Percentiles rank a stretch among this genome's conserved stretches.
These are phyloP conservation scores for Ganoderma leucocontextum DNA, from an alignment of 1,284 basidiomycete species.

Conservation along the genomic window DNA sequence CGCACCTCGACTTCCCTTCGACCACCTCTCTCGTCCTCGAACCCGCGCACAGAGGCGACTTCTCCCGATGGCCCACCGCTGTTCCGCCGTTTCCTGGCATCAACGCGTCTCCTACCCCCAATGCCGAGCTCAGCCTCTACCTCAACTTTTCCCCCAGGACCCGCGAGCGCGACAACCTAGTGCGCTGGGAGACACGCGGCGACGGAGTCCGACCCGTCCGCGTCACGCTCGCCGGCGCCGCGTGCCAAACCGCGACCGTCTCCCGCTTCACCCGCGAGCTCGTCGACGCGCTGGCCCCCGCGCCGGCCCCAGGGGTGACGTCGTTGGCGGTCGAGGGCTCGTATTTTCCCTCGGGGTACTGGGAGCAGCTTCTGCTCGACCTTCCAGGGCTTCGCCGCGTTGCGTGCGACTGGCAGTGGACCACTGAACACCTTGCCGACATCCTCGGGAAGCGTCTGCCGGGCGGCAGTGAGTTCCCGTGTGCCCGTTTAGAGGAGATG, in stretches of 20 bases:
- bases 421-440: neutral
- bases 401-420: neutral
- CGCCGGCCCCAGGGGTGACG: neutral
- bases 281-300: neutral
- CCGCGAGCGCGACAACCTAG: neutral
- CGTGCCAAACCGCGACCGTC: neutral
- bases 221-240: neutral
- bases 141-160: neutral
- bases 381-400: neutral
- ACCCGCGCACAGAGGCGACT: neutral
- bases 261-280: neutral
- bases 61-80: neutral
- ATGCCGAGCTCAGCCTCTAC: neutral
- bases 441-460: neutral
- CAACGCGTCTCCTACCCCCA: neutral
- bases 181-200: conserved; percentile 1
- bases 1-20: neutral
- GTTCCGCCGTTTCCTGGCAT: neutral
- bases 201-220: neutral
- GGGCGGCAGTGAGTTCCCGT: neutral
- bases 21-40: neutral
- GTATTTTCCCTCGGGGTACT: neutral
- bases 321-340: neutral
- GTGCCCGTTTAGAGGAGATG: neutral
- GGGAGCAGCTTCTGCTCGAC: neutral